phyloP scores from a whole-genome alignment of 352 stramenopile genomes.

The Globisporangium heterothallicum region DNA sequence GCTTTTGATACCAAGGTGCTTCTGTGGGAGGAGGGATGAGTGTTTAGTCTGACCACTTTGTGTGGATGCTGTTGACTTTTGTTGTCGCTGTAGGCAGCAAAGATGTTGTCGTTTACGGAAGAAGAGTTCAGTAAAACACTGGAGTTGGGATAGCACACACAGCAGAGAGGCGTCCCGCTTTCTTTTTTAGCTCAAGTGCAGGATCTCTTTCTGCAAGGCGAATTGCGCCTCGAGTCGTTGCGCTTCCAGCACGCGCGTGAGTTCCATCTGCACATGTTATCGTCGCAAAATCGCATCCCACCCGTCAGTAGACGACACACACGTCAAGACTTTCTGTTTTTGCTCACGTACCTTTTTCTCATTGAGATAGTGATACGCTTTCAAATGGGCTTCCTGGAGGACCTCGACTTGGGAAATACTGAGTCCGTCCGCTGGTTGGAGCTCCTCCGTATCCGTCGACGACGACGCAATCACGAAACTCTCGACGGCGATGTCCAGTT shows the following conservation, averaged over 20 bases:
- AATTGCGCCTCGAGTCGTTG: slow-evolving; percentile 68
- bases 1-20: no score
- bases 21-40: no score
- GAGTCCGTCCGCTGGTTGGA: slow-evolving; percentile 38
- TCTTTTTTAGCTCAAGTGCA: slow-evolving; percentile 29
- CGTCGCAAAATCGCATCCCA: no score
- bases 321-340: slow-evolving; percentile 1
- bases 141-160: slow-evolving; percentile 35
- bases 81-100: slow-evolving; percentile 43
- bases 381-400: slow-evolving; percentile 75
- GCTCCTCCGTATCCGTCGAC: slow-evolving; percentile 29
- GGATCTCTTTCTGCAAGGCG: slow-evolving; percentile 56
- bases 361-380: slow-evolving; percentile 76
- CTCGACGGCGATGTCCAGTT: slow-evolving; percentile 71
- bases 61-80: background rate
- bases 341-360: slow-evolving; percentile 86
- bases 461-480: slow-evolving; percentile 71
- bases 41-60: no score
- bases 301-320: no score
- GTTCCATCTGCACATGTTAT: slow-evolving; percentile 49
- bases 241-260: slow-evolving; percentile 68
- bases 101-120: slow-evolving; percentile 84
- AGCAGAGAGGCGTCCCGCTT: background rate
- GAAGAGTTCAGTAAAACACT: slow-evolving; percentile 80
- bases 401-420: slow-evolving; percentile 83